These are phyloP conservation scores for Cercospora sojina DNA, from an alignment of 2,329 filamentous ascomycete genomes.

Conservation along the genomic window DNA sequence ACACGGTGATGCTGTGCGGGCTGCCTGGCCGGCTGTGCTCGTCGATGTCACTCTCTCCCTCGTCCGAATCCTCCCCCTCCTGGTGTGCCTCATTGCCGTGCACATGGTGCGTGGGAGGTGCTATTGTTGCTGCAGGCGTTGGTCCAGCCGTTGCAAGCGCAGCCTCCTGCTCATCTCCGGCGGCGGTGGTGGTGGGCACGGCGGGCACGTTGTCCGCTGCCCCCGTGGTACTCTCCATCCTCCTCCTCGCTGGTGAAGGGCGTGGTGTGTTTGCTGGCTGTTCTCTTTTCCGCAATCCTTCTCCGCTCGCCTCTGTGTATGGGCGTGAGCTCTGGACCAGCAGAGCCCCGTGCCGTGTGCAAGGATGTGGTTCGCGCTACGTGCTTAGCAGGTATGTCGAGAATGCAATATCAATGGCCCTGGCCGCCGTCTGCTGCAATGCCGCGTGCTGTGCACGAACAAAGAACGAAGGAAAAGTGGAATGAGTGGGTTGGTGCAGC, in stretches of 20 bases:
- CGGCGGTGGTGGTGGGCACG: background rate
- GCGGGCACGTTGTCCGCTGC: background rate
- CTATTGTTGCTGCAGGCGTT: background rate
- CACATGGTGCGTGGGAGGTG: background rate
- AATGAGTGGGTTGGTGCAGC: conserved; percentile 1
- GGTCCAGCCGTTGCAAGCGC: background rate
- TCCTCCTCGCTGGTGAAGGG: background rate
- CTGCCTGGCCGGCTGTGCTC: conserved; percentile 5
- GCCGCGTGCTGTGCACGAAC: background rate
- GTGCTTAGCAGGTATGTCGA: background rate
- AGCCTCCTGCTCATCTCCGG: background rate
- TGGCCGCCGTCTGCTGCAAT: background rate
- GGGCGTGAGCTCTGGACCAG: conserved; percentile 11
- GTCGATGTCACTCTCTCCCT: background rate
- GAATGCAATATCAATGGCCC: background rate
- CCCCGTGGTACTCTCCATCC: background rate
- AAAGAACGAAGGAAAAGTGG: background rate
- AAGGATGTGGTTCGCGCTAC: conserved; percentile 3
- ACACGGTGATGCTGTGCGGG: background rate
- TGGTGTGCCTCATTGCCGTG: background rate
- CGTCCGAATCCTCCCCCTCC: background rate
- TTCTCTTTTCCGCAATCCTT: background rate
- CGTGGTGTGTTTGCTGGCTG: background rate
- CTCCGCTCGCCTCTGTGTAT: background rate
- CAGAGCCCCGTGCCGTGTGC: conserved; percentile 10